Evolutionary conservation across 768 basidiomycete genomes (phyloP).

Genomic region (Neoboletus magnificus): DNA sequence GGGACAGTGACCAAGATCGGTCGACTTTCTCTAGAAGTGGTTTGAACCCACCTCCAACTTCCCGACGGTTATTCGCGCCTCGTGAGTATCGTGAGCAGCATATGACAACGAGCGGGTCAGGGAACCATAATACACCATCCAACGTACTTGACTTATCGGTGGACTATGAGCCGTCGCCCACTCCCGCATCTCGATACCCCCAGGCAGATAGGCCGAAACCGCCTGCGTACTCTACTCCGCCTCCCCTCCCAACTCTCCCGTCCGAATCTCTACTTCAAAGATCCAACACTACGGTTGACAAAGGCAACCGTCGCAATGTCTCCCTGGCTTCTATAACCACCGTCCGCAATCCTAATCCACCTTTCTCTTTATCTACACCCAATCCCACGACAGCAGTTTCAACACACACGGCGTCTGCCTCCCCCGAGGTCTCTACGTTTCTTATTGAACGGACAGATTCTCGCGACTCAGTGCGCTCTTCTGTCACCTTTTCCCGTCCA

Average conservation of each 20-base stretch:
- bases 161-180: conserved; percentile 46
- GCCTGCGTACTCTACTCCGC: conserved; percentile 50
- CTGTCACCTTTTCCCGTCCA: conserved; percentile 65
- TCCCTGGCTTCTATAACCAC: conserved; percentile 47
- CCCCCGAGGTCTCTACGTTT: conserved; percentile 32
- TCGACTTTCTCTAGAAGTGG: conserved; percentile 22
- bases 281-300: conserved; percentile 24
- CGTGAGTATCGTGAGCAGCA: conserved; percentile 52
- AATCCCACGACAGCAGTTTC: conserved; percentile 68
- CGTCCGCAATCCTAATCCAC: conserved; percentile 39
- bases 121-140: conserved; percentile 18
- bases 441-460: conserved; percentile 48
- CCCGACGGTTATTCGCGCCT: conserved; percentile 55
- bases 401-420: conserved; percentile 57
- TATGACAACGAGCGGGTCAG: conserved; percentile 6
- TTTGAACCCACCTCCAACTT: conserved; percentile 29
- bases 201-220: conserved; percentile 41
- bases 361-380: conserved; percentile 51
- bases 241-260: conserved; percentile 56
- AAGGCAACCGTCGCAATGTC: conserved; percentile 36
- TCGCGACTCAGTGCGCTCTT: conserved; percentile 40
- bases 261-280: conserved; percentile 47
- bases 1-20: conserved; percentile 29
- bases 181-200: conserved; percentile 37
- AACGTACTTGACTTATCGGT: conserved; percentile 31